phyloP scores from a whole-genome alignment of 2,329 filamentous ascomycete genomes.

The Diaporthe citri region DNA sequence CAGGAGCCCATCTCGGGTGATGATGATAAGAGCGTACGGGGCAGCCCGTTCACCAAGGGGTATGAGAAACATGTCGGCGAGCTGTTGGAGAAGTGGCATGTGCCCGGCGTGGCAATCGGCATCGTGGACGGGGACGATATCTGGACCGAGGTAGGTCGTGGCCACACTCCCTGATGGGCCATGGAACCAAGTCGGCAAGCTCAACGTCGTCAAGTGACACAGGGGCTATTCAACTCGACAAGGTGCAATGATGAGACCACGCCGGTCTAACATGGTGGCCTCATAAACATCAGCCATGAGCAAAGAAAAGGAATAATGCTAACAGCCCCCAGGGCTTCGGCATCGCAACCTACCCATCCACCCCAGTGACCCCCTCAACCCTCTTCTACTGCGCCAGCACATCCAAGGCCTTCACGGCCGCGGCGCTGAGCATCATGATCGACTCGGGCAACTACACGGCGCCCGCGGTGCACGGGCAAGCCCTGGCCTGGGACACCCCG shows the following conservation, averaged over 20 bases:
- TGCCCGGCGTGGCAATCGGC: slow-evolving; percentile 63
- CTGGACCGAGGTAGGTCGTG: slow-evolving; percentile 52
- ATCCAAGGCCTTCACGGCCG: slow-evolving; percentile 67
- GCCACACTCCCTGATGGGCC: background rate
- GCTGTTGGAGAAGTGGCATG: slow-evolving; percentile 55
- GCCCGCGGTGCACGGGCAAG: slow-evolving; percentile 42
- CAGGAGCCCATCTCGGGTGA: slow-evolving; percentile 11
- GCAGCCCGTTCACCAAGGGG: slow-evolving; percentile 39
- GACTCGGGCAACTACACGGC: slow-evolving; percentile 53
- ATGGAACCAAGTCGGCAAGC: too few species aligned
- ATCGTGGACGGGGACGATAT: slow-evolving; percentile 60
- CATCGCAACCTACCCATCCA: slow-evolving; percentile 52
- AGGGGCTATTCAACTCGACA: background rate
- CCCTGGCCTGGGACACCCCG: slow-evolving; percentile 59
- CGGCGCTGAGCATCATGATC: slow-evolving; percentile 61
- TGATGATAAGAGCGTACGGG: background rate
- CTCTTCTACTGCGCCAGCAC: slow-evolving; percentile 67
- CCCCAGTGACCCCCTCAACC: slow-evolving; percentile 58
- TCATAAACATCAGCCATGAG: too few species aligned
- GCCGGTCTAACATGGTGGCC: too few species aligned
- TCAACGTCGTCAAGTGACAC: background rate
- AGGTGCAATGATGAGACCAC: background rate
- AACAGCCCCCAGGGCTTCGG: slow-evolving; percentile 56
- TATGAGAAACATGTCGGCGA: slow-evolving; percentile 42
- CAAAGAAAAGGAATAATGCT: background rate